Evolutionary conservation across 352 stramenopile genomes (phyloP), one percentile per base, ranked within the genome.

Genomic region (Pythium aphanidermatum): DNA sequence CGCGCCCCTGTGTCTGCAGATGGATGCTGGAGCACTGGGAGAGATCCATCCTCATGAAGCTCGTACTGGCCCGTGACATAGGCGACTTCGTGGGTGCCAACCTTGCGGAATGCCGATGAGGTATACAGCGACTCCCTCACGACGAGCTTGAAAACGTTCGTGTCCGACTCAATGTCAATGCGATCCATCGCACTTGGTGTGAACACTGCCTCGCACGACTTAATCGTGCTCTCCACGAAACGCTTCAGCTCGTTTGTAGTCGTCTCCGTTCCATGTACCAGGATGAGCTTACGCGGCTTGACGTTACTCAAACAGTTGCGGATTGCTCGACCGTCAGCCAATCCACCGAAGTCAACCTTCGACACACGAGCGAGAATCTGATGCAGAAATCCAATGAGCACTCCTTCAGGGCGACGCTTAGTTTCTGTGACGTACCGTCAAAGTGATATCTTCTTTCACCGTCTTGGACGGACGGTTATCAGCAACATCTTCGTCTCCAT

Each of bases 161-260:
- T 95, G 53, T 92, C 83, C 20, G 81, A 93, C 48, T 95, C 83
- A 36, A 95, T 95, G 52, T 95, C 83, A 49, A 95, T 92, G 53
- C 81, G 93, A 40, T 95, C 83, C 70, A 91, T 90, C 4, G 85
- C 65, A 33, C 88, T 82, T 6, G 83, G 83, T 12, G 77, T 90
- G 63, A 92, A 95, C 21, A 95, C 77, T 12, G 79, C 78, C 58
- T 95, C 83, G 50, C 83, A 95, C 46, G 75, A 60, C 23, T 83
- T 77, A 49, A 95, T 92, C 2, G 74, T 88, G 19, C 60, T 58
- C 50, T 95, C 79, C 0, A 93, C 83, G 46, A 92, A 92, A 19
- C 73, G 65, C 57, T 95, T 91, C 5, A 95, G 63, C 27, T 92
- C 81, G 31, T 49, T 68, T 34, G 83, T 92, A 11, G 81, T 93